Evolutionary conservation across 208 protist genomes (phyloP), one percentile per base, ranked within the genome.

Genomic region (Phytomonas sp.): DNA sequence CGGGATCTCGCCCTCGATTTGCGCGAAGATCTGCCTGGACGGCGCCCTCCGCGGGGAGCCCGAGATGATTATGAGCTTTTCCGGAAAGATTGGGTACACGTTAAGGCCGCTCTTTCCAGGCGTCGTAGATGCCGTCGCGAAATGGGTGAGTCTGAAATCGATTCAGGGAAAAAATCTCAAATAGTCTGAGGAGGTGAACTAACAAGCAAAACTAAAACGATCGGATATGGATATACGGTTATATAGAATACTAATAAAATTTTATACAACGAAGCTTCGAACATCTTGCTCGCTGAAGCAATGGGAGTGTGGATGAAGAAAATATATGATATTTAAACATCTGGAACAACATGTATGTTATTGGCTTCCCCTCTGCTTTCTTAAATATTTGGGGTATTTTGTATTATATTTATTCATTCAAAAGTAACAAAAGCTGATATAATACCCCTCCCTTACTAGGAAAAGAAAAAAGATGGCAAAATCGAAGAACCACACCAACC

Each of bases 401-500:
- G 60, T 19, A 29, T 36, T 73, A 10, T 31, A n/a, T 10, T 8
- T 29, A 37, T 37, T 37, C 8, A 8, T 52, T 52, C 19, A 23
- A 52, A 23, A 52, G 42, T 52, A 52, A n/a, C 42, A 52, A 52
- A 16, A 52, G 42, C 42, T 52, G 42, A 52, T 52, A 52, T 52
- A 52, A 52, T 52, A 52, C 63, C 72, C 40, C 59, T 6, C 42
- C 40, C 11, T 34, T 56, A 40, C 68, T 61, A 71, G 72, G 56
- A 67, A 45, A 37, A 16, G 6, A 49, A 71, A 60, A 77, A 71
- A 69, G 75, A 96, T 96, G 91, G 91, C 91, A 73, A 96, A 96
- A 87, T 96, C 91, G 52, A 96, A 96, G 88, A 96, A 96, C 84
- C 91, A 96, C 86, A 96, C 91, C 6, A 96, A 96, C 84, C 91